phyloP scores from a whole-genome alignment of 495 filamentous ascomycete species.

The Penicillium mononematosum region DNA sequence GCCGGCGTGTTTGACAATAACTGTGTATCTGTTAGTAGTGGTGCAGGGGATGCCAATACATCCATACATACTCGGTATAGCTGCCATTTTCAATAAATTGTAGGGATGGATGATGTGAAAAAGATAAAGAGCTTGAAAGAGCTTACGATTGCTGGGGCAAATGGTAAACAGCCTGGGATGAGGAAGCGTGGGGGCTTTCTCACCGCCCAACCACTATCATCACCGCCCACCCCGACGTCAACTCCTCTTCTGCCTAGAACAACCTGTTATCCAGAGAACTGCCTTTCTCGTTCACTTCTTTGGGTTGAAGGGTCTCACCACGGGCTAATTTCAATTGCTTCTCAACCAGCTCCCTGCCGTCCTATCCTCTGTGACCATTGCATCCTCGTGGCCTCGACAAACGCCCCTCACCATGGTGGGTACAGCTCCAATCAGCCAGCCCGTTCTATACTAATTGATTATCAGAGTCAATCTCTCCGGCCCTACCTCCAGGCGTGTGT shows the following conservation, averaged over 20 bases:
- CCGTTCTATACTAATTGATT: constrained; percentile 11
- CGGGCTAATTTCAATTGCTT: not conserved
- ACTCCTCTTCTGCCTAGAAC: constrained; percentile 14
- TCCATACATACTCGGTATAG: constrained; percentile 56
- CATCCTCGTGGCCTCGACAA: not conserved
- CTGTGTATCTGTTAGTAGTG: constrained; percentile 49
- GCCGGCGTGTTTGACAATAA: constrained; percentile 91
- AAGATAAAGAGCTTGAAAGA: constrained; percentile 25
- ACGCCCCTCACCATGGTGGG: constrained; percentile 23
- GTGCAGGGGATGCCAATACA: not conserved
- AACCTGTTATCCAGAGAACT: constrained; percentile 7
- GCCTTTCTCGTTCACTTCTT: not conserved
- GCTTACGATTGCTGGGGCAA: constrained; percentile 22
- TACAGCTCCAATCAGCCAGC: not conserved
- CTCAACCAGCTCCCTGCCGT: not conserved
- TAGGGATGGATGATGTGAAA: constrained; percentile 12
- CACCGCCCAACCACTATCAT: constrained; percentile 40
- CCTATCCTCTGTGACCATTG: not conserved
- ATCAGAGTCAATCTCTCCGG: constrained; percentile 92
- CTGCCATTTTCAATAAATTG: constrained; percentile 49
- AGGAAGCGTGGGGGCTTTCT: constrained; percentile 41
- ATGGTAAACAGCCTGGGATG: constrained; percentile 35
- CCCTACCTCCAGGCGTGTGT: constrained; percentile 74
- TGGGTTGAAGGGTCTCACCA: not conserved
- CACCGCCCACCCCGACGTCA: constrained; percentile 17